These are phyloP conservation scores for Exserohilum rostratum DNA, from an alignment of 2,329 filamentous ascomycete species.

Conservation along the genomic window DNA sequence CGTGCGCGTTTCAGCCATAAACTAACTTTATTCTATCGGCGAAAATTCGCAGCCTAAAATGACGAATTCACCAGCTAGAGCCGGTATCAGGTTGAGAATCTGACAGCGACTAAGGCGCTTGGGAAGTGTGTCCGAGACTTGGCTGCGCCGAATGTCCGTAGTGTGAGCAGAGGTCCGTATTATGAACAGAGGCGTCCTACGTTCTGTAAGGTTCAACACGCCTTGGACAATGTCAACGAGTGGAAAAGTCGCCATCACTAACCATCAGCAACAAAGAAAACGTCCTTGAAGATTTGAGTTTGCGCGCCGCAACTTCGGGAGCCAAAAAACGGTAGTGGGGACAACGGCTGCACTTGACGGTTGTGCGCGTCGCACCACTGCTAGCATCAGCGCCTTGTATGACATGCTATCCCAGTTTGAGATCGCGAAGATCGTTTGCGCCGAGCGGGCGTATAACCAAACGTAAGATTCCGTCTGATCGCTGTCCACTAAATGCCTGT, in stretches of 20 bases:
- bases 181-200: too few species aligned
- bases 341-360: too few species aligned
- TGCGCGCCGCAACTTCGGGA: too few species aligned
- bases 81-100: background rate
- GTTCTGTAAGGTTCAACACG: too few species aligned
- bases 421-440: background rate
- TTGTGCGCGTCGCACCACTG: constrained; percentile 13
- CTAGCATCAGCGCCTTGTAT: background rate
- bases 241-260: too few species aligned
- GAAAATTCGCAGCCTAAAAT: background rate
- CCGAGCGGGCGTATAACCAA: constrained; percentile 1
- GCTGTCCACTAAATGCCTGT: background rate
- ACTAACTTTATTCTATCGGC: background rate
- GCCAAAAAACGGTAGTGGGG: too few species aligned
- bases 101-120: background rate
- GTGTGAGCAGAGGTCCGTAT: background rate
- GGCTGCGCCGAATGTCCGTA: background rate
- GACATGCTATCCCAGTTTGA: constrained; percentile 3
- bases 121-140: background rate
- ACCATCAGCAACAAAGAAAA: too few species aligned
- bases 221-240: too few species aligned
- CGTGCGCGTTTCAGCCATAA: background rate
- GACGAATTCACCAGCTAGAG: background rate
- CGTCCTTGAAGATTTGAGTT: too few species aligned
- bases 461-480: background rate